Evolutionary conservation across 1,139 yeast genomes (phyloP).

Genomic region (Lodderomyces pseudojiufengensis): DNA sequence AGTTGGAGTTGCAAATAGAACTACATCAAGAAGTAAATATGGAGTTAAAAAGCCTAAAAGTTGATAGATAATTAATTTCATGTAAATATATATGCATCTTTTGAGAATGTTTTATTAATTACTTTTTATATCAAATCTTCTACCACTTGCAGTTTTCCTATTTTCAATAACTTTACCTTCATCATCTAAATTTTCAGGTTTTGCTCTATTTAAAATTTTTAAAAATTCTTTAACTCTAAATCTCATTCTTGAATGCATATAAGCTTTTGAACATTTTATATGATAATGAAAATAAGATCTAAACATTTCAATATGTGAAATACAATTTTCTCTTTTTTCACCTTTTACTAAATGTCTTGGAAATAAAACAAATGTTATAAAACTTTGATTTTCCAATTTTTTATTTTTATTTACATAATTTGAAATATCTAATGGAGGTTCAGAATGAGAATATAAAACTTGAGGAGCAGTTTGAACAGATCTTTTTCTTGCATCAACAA

Average conservation of each 20-base stretch:
- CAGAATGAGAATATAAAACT: constrained; percentile 83
- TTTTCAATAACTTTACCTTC: constrained; percentile 55
- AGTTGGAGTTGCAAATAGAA: constrained; percentile 92
- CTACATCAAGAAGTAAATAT: constrained; percentile 85
- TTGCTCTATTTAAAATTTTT: constrained; percentile 94
- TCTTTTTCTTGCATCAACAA: constrained; percentile 92
- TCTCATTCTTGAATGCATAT: constrained; percentile 98
- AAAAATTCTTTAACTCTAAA: constrained; percentile 89
- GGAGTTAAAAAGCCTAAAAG: constrained; percentile 82
- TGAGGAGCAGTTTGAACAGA: constrained; percentile 98
- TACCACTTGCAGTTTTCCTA: constrained; percentile 80
- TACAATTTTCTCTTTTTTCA: constrained; percentile 77
- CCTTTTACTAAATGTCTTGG: constrained; percentile 70
- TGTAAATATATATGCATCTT: constrained; percentile 4
- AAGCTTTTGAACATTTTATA: constrained; percentile 96
- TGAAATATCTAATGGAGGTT: constrained; percentile 87
- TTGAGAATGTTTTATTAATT: constrained; percentile 1
- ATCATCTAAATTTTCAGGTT: constrained; percentile 84
- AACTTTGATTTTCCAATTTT: constrained; percentile 56
- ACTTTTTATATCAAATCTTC: constrained; percentile 52
- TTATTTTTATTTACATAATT: constrained; percentile 24
- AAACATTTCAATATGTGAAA: constrained; percentile 85
- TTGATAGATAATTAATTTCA: not conserved
- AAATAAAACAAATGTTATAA: constrained; percentile 70
- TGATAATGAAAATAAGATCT: constrained; percentile 98